These are phyloP conservation scores for Eustoma russellianum DNA, from an alignment of 257 asterid species.

Conservation along the genomic window DNA sequence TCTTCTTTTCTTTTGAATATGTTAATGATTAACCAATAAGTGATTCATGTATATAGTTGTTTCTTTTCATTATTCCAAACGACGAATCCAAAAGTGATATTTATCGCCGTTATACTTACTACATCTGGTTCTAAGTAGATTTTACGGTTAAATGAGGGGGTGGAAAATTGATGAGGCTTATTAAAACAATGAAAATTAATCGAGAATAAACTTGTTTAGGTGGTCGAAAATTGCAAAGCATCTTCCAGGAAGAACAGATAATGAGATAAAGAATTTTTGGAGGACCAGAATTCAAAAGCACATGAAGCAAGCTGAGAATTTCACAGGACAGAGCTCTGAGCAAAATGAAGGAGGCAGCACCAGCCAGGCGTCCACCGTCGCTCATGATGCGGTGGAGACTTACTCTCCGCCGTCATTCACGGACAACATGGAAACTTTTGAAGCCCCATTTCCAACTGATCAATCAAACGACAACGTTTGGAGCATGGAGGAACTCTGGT, in stretches of 20 bases:
- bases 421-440: conserved; percentile 33
- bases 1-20: too few species aligned
- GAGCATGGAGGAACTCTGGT: conserved; percentile 94
- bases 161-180: too few species aligned
- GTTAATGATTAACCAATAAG: too few species aligned
- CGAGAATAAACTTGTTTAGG: conserved; percentile 19
- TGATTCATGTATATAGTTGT: too few species aligned
- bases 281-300: conserved; percentile 90
- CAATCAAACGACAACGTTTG: conserved; percentile 60
- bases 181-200: too few species aligned
- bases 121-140: too few species aligned
- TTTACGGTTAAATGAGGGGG: too few species aligned
- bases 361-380: conserved; percentile 18
- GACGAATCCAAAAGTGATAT: too few species aligned
- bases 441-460: conserved; percentile 34
- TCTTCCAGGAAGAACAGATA: conserved; percentile 86
- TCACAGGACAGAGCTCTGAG: conserved; percentile 22
- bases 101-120: too few species aligned
- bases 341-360: conserved; percentile 43
- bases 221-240: conserved; percentile 97
- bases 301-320: conserved; percentile 44
- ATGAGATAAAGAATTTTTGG: conserved; percentile 88
- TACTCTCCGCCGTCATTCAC: conserved; percentile 54
- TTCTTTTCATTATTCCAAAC: too few species aligned
- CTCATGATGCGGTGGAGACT: conserved; percentile 36